These are phyloP conservation scores for Mycena venus DNA, from an alignment of 768 basidiomycete genomes.

Conservation along the genomic window DNA sequence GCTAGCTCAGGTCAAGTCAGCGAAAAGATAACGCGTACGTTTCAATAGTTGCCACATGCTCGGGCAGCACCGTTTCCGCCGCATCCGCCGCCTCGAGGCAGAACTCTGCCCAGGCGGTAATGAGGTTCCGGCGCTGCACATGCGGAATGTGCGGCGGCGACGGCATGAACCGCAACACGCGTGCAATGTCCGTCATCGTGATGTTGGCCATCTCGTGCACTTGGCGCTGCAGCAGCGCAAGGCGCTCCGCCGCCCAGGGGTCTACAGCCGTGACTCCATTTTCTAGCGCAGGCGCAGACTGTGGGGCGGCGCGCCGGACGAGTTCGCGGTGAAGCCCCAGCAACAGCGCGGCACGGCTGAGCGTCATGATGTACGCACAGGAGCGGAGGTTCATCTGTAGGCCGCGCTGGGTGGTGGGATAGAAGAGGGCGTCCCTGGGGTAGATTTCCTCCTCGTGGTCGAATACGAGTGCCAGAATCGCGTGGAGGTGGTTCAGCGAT, in stretches of 20 bases:
- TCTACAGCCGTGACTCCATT: background rate
- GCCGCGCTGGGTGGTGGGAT: background rate
- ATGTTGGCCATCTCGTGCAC: background rate
- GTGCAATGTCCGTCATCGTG: background rate
- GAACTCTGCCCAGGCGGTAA: conserved; percentile 12
- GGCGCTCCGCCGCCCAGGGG: conserved; percentile 8
- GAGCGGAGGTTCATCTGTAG: background rate
- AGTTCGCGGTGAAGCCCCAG: no score
- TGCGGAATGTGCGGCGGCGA: conserved; percentile 9
- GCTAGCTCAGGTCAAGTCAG: no score
- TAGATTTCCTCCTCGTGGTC: background rate
- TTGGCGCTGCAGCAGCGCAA: background rate
- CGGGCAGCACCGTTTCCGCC: background rate
- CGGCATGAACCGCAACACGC: background rate
- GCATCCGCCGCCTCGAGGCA: conserved; percentile 12
- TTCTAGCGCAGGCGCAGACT: background rate
- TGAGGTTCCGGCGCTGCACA: background rate
- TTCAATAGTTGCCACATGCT: background rate
- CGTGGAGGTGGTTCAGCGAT: background rate
- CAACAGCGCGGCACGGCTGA: background rate
- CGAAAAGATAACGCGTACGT: background rate
- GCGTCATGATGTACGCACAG: background rate
- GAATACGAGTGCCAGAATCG: background rate
- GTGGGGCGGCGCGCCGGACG: no score
- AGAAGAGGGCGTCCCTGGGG: background rate